Base-by-base conservation (phyloP, 2,329 filamentous ascomycete species). In the Aspergillus luchuensis region DNA sequence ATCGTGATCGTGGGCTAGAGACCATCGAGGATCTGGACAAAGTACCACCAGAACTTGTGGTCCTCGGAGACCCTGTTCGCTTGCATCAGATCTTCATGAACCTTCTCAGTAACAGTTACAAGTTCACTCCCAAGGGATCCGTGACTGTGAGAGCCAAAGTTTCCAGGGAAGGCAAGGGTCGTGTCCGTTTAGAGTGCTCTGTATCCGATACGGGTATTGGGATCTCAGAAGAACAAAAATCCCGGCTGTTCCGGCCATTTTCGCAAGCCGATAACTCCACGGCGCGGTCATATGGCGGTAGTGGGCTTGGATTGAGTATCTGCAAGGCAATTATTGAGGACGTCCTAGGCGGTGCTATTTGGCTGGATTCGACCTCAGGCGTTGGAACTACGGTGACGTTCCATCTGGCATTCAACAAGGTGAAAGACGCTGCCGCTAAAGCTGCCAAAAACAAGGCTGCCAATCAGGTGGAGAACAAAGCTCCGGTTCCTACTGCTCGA, bases 241-340 rank as follows among this genome's bases (percentile, higher is more conserved):
- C 89, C 62, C 95, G 95, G 63, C 84, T 97, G 1, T 97, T 97
- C 83, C 86, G 92, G 68, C 93, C 93, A 0, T 97, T 97, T 72
- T 94, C 91, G 58, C 93, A 97, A 76, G 93, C 94, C 1, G 93
- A 97, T 76, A 90, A 89, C 51, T 95, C 91, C 67, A 96, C 92
- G 2, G 92, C 92, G 57, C 84, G 93, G 56, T 95, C 92, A 72
- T 97, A 97, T 68, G 93, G 93, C 43, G 93, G 93, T 47, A 97
- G 92, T 67, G 93, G 93, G 23, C 86, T 97, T 2, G 93, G 93
- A 2, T 82, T 97, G 47, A 96, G 91, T 71, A 97, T 97, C 66
- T 97, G 93, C 84, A 97, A 97, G 77, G 93, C 91, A 0, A 87
- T 97, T 47, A 92, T 97, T 63, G 91, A 97, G 78, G 91, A 91